phyloP scores from a whole-genome alignment of 306 rosid genomes.

The Rosa rugosa region DNA sequence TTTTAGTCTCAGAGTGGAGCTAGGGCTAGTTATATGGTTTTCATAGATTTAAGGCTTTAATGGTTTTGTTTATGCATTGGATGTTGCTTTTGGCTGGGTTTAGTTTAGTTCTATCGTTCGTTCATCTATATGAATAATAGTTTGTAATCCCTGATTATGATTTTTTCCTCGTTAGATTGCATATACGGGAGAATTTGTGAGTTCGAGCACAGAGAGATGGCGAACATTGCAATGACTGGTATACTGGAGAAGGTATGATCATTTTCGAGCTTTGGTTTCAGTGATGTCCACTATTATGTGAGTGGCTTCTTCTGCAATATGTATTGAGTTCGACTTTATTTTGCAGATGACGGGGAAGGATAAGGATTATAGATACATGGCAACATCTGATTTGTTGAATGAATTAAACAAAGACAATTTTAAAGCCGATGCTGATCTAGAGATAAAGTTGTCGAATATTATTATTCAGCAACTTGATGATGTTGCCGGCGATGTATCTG shows the following conservation, averaged over 20 bases:
- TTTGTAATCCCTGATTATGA: not conserved
- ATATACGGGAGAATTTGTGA: not conserved
- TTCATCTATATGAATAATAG: not conserved
- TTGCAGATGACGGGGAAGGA: slow-evolving; percentile 91
- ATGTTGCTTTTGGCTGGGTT: not conserved
- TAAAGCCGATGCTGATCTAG: slow-evolving; percentile 78
- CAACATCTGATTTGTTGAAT: slow-evolving; percentile 84
- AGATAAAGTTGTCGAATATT: slow-evolving; percentile 63
- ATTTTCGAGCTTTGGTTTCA: slow-evolving; percentile 4
- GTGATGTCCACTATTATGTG: not conserved
- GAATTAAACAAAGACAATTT: slow-evolving; percentile 68
- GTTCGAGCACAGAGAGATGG: slow-evolving; percentile 38
- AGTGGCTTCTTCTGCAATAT: not conserved
- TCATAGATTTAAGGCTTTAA: not conserved
- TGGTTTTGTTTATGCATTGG: not conserved
- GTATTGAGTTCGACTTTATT: slow-evolving; percentile 8
- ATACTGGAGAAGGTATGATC: slow-evolving; percentile 77
- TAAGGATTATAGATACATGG: slow-evolving; percentile 94
- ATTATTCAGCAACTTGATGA: slow-evolving; percentile 93
- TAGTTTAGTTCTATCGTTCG: not conserved
- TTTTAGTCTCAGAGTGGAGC: slow-evolving; percentile 13
- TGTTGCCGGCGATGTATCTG: slow-evolving; percentile 94
- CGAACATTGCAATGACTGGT: slow-evolving; percentile 67
- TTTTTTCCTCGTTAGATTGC: not conserved
- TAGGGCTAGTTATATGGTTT: slow-evolving; percentile 2